Base-by-base conservation (phyloP, 1,284 basidiomycete genomes). In the Cryptococcus deneoformans region DNA sequence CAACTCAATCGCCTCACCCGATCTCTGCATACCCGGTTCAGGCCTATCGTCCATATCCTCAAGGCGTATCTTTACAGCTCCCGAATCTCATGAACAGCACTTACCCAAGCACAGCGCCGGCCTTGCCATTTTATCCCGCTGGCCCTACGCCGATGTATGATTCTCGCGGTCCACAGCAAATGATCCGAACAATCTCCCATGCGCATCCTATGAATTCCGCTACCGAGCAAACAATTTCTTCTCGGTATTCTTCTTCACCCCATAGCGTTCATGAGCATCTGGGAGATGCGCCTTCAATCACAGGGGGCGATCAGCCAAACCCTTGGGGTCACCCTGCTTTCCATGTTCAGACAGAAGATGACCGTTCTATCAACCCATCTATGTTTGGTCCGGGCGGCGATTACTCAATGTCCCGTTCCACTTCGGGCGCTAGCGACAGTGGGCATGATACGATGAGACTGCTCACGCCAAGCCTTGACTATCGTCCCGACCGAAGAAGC, bases 401-500 rank as follows among this genome's bases (percentile, higher is more conserved):
- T 2, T 63, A 70, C 56, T 53, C 69, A 39, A 72, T 73, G 71
- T 71, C 71, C 71, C 61, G 71, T 29, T 73, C 71, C 6, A 68
- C 65, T 8, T 73, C 71, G 7, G 67, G 68, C 3, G 65, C 64
- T 2, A 62, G 60, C 54, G 66, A 69, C 24, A 38, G 49, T 20
- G 20, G 20, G 20, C 20, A 20, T 20, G 20, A 20, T 20, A 20
- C 16, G 10, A 3, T 48, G 46, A 29, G 7, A 34, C 20, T 73
- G 8, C 53, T 73, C 43, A 71, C 71, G 6, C 71, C 71, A n/a
- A 57, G 61, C 16, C 63, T 62, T 39, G 63, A 66, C 34, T 66
- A 65, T 48, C 29, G 29, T 29, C 5, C 29, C 29, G 29, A 29
- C 5, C 50, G 62, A 10, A 52, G 57, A 14, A 58, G 46, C 24